Evolutionary conservation across 1,284 basidiomycete genomes (phyloP), one percentile per base, ranked within the genome.

Genomic region (Hemileia vastatrix): DNA sequence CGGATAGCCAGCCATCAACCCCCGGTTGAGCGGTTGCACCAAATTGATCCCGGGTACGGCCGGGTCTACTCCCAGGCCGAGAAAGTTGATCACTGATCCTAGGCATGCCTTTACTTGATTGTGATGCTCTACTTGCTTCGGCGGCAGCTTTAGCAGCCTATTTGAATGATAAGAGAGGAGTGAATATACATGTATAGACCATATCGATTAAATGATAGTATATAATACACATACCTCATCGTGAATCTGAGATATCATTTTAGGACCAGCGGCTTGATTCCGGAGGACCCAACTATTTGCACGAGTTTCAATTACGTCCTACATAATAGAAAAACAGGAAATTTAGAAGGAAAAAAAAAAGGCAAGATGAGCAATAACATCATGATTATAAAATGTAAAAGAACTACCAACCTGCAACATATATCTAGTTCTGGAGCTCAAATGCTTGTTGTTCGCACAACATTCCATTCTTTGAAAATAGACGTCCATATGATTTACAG

Each of bases 401-500:
- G n/a, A n/a, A n/a, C n/a, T n/a, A n/a, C n/a, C n/a, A n/a, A n/a
- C 48, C 47, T 62, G 60, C 32, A 62, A 43, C 60, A 62, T 56
- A 18, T 55, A 62, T 19, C 60, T 27, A 50, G 47, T 47, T 24
- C 60, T 43, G 11, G 60, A 62, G 53, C 53, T 62, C 33, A 62
- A n/a, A 55, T 62, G 18, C 15, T 51, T 33, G 70, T 83, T 87
- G 78, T 86, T 86, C 51, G 82, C 79, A 66, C 95, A 81, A 72
- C 87, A 84, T 73, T 84, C 83, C 83, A 98, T 93, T 55, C 92
- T 83, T 57, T 83, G 80, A 79, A 97, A 95, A 81, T 96, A 95
- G 49, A 93, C 85, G 70, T 90, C 86, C 84, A 97, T 88, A 72
- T 90, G 86, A 15, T 82, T 83, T 54, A 83, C 82, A 48, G 88